These are phyloP conservation scores for Xylariaceae sp. DNA, from an alignment of 2,329 filamentous ascomycete genomes.

Conservation along the genomic window DNA sequence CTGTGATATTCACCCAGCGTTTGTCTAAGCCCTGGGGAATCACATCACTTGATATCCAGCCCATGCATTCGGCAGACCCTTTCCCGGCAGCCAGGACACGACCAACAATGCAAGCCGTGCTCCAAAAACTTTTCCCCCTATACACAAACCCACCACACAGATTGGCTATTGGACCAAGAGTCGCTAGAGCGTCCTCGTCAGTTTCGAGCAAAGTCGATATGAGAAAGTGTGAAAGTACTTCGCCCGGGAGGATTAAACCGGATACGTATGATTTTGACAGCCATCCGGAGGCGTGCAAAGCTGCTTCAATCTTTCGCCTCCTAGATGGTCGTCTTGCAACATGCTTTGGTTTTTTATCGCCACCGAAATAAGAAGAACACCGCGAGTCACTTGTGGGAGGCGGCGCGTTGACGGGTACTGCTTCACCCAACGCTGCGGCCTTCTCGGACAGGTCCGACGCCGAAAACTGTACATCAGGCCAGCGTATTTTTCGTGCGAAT, in stretches of 20 bases:
- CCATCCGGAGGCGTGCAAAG: constrained; percentile 64
- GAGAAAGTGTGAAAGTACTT: constrained; percentile 63
- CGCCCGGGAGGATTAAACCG: constrained; percentile 66
- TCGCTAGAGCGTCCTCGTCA: constrained; percentile 61
- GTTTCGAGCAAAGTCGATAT: constrained; percentile 69
- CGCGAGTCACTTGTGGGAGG: constrained; percentile 42
- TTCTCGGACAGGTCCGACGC: constrained; percentile 53
- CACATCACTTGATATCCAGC: constrained; percentile 67
- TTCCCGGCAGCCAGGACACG: constrained; percentile 65
- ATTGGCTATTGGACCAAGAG: constrained; percentile 62
- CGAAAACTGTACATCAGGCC: constrained; percentile 62
- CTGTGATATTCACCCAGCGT: constrained; percentile 63
- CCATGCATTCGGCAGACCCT: constrained; percentile 67
- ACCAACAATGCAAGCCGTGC: constrained; percentile 66
- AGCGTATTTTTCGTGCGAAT: constrained; percentile 64
- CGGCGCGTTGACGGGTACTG: constrained; percentile 46
- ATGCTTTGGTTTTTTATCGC: constrained; percentile 30
- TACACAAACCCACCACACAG: constrained; percentile 68
- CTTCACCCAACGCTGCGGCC: constrained; percentile 46
- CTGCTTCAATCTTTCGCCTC: constrained; percentile 58
- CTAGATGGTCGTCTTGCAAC: constrained; percentile 44
- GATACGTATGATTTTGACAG: constrained; percentile 70
- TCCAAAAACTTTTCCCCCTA: constrained; percentile 68
- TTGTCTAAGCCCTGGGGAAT: constrained; percentile 53
- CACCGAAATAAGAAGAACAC: constrained; percentile 52